Percentiles rank a stretch among this genome's conserved stretches.
Evolutionary conservation across 208 protist species (phyloP).

Genomic region (Trypanosoma brucei): DNA sequence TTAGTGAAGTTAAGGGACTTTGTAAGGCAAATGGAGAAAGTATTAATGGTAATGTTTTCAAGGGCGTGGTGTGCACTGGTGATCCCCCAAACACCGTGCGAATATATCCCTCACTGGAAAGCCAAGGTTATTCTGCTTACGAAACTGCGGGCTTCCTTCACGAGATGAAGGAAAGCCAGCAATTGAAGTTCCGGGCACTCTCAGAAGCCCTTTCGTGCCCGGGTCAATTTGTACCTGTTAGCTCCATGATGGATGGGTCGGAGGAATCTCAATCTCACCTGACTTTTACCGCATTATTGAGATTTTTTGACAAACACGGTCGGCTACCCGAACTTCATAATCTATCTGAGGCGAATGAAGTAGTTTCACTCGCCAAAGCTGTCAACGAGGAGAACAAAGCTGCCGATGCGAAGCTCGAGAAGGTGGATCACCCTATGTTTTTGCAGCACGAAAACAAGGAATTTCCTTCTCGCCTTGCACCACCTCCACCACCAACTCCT

Average conservation of each 20-base stretch:
- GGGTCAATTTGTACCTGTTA: slow-evolving; percentile 67
- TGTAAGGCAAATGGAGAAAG: slow-evolving; percentile 51
- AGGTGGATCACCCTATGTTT: slow-evolving; percentile 6
- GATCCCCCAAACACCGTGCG: slow-evolving; percentile 79
- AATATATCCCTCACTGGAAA: slow-evolving; percentile 80
- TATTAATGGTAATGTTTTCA: slow-evolving; percentile 58
- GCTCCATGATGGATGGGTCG: slow-evolving; percentile 82
- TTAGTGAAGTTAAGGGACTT: slow-evolving; percentile 77
- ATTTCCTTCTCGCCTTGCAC: slow-evolving; percentile 52
- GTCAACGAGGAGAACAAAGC: slow-evolving; percentile 55
- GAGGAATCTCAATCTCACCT: slow-evolving; percentile 76
- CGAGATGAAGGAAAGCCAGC: slow-evolving; percentile 67
- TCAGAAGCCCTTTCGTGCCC: slow-evolving; percentile 48
- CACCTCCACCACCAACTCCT: slow-evolving; percentile 53
- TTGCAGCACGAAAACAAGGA: slow-evolving; percentile 39
- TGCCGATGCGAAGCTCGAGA: background rate
- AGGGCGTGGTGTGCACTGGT: slow-evolving; percentile 68
- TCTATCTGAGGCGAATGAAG: slow-evolving; percentile 45
- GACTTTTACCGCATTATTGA: slow-evolving; percentile 50
- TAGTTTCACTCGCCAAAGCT: slow-evolving; percentile 45
- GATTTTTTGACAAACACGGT: slow-evolving; percentile 64
- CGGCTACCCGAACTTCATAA: slow-evolving; percentile 64
- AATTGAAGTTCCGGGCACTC: slow-evolving; percentile 57
- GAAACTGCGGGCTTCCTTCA: slow-evolving; percentile 82
- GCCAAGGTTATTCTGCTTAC: slow-evolving; percentile 65